phyloP scores from a whole-genome alignment of 805 yeast species.

The Ogataea methylovora region DNA sequence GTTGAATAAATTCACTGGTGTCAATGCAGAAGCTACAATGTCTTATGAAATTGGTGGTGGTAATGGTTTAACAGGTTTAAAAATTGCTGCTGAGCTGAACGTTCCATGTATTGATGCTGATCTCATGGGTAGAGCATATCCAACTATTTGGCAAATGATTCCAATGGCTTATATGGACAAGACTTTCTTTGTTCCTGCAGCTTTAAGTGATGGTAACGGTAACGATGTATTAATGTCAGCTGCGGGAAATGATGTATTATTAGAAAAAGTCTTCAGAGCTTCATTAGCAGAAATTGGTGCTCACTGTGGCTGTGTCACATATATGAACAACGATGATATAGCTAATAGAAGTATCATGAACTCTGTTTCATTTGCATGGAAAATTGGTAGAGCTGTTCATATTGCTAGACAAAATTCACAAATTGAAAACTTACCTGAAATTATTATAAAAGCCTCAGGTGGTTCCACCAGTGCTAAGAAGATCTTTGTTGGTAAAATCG shows the following conservation, averaged over 20 bases:
- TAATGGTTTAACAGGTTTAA: constrained; percentile 25
- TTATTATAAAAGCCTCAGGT: constrained; percentile 27
- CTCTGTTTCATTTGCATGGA: constrained; percentile 31
- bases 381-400: constrained; percentile 32
- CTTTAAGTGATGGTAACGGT: constrained; percentile 28
- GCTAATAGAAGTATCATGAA: constrained; percentile 4
- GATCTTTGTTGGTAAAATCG: constrained; percentile 31
- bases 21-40: constrained; percentile 21
- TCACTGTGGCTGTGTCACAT: constrained; percentile 23
- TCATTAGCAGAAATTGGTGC: constrained; percentile 31
- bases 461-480: constrained; percentile 21
- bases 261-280: constrained; percentile 30
- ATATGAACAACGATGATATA: constrained; percentile 3
- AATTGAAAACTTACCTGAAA: constrained; percentile 20
- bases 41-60: constrained; percentile 33
- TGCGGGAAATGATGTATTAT: constrained; percentile 18
- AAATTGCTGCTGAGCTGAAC: constrained; percentile 6
- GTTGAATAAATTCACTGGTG: constrained; percentile 15
- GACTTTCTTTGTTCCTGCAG: constrained; percentile 13
- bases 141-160: constrained; percentile 28
- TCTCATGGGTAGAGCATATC: constrained; percentile 37
- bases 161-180: constrained; percentile 17
- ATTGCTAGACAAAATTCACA: constrained; percentile 25
- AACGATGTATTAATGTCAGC: constrained; percentile 22
- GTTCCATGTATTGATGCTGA: constrained; percentile 27